Base-by-base conservation (phyloP, 2,329 filamentous ascomycete species). In the Bipolaris sorokiniana region DNA sequence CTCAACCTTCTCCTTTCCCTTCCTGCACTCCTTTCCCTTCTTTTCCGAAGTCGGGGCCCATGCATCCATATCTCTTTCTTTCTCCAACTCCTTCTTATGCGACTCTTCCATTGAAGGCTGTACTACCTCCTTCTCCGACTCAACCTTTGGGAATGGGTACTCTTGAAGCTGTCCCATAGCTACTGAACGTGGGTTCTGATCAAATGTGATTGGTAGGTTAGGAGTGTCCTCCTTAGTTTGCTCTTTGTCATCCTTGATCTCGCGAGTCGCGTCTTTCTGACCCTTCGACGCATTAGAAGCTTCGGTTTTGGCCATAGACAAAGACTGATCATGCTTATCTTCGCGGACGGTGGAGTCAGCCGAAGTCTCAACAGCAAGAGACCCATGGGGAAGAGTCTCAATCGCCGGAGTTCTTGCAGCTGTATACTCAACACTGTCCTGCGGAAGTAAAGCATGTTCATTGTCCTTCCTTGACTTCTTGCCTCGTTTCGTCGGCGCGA, bases 21-120 rank as follows among this genome's bases (percentile, higher is more conserved):
- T 75, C 53, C 72, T 76, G 61, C 73, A 76, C 55, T 70, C 71
- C 51, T 66, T 69, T 26, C 73, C 78, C 62, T 82, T 83, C 65
- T 80, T 78, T 59, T 78, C 80, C 54, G 69, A 68, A 48, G 78
- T 73, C 36, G 73, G 61, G 7, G 75, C 73, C 59, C 65, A 70
- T 23, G 69, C 68, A 33, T 63, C 62, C 28, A 65, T 64, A 18
- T 66, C 63, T 63, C 46, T 65, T 64, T 41, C 69, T 55, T 56
- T 69, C 66, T 58, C 63, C 52, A 44, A 63, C 49, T 59, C 57
- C 5, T 52, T 61, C 26, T 18, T 52, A 28, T 31, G 33, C 31
- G 48, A 16, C 44, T 61, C 51, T 11, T 52, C 47, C n/a, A 33
- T 11, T 33, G 53, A 3, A 7, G 41, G 28, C 7, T 26, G 42